Evolutionary conservation across 176 grass and related monocot genomes (phyloP), one percentile per base, ranked within the genome.

Genomic region (Aegilops umbellulata): DNA sequence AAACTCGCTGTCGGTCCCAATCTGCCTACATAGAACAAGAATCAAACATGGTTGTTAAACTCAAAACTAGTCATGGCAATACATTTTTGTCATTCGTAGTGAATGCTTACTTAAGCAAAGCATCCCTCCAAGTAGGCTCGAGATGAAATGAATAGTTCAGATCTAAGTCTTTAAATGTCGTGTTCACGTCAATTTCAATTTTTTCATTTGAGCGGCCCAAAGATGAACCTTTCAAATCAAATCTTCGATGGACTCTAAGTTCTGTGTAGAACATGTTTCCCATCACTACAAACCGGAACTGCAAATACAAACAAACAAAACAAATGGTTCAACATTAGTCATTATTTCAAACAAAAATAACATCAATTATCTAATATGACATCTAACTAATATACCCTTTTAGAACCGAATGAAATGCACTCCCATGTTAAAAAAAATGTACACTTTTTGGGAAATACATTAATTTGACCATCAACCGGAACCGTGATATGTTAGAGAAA

Each of bases 261-360:
- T 94, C 92, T 7, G 97, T 99, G 88, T 87, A 99, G 89, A 99
- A 99, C 97, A 99, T 99, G 88, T 96, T 99, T 65, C 97, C 97
- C 97, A 98, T 98, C 35, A 98, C 97, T 81, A 98, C 97, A 86
- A 98, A 98, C 30, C 92, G 84, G 39, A 98, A 95, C 96, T 98
- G 93, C 81, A 87, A 17, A 92, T 79, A 95, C 91, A 72, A 72
- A 41, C 35, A 74, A 30, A 29, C 23, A 74, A 27, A 49, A 75
- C 27, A 8, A 75, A 75, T 46, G 42, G 42, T 46, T 46, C 42
- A 46, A 46, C 42, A 4, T 46, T 46, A 46, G 42, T 3, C 7
- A 15, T 74, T 49, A 24, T 46, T 47, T 15, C 71, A 49, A 49
- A 46, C 24, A 17, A 7, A 7, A 49, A 3, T 27, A 74, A 22